Percentiles rank a stretch among this genome's conserved stretches.
These are phyloP conservation scores for Cladosporium colombiae DNA, from an alignment of 2,329 filamentous ascomycete genomes.

Conservation along the genomic window DNA sequence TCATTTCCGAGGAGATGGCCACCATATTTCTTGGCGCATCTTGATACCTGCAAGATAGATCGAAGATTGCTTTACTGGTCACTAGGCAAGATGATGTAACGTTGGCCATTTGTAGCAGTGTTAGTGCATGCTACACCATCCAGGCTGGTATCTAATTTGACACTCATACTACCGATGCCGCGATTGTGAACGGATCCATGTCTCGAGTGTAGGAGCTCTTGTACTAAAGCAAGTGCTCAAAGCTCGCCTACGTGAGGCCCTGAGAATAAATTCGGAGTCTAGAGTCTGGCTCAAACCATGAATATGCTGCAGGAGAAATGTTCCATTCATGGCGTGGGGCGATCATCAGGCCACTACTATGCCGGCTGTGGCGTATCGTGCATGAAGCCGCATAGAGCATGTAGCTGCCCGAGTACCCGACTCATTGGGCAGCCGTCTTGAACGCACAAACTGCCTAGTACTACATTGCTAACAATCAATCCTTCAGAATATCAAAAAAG, in stretches of 20 bases:
- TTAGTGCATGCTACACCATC: background rate
- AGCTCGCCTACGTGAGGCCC: background rate
- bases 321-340: background rate
- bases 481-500: background rate
- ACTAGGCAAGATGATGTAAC: background rate
- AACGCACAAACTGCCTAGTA: background rate
- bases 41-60: background rate
- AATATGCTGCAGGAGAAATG: background rate
- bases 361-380: background rate
- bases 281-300: background rate
- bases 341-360: background rate
- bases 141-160: background rate
- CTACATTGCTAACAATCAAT: background rate
- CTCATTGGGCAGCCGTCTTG: background rate
- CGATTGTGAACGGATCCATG: background rate
- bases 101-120: background rate
- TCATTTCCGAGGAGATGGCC: background rate
- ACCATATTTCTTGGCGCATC: constrained; percentile 4
- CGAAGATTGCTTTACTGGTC: constrained; percentile 1
- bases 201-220: background rate
- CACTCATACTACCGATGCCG: background rate
- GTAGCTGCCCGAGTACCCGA: background rate
- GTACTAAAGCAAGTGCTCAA: background rate
- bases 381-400: background rate
- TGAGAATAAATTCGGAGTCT: background rate